A percentile compares a stretch with the other conserved stretches of the same genome.
phyloP scores from a whole-genome alignment of 2,329 filamentous ascomycete species.

The Colletotrichum scovillei region DNA sequence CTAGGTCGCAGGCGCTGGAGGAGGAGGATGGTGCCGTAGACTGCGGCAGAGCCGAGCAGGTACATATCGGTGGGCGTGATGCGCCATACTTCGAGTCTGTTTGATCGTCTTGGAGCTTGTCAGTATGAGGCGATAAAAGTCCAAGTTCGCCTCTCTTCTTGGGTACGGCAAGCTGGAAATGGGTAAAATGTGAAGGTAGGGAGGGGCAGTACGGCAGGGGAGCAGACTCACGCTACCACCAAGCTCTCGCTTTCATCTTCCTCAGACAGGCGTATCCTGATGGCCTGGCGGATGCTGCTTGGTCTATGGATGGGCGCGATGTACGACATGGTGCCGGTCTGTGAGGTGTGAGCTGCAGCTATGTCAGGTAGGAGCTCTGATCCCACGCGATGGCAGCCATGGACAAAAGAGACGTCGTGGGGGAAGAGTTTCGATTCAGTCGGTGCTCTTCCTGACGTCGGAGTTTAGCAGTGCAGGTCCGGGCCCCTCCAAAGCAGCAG shows the following conservation, averaged over 20 bases:
- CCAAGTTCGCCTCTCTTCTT: background rate
- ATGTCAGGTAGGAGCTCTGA: constrained; percentile 24
- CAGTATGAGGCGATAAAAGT: constrained; percentile 40
- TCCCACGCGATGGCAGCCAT: constrained; percentile 26
- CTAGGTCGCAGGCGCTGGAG: constrained; percentile 83
- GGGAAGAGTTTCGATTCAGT: constrained; percentile 2
- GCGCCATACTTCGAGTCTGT: constrained; percentile 86
- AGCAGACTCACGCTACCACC: constrained; percentile 81
- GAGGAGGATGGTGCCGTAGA: constrained; percentile 90
- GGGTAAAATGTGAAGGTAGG: constrained; percentile 5
- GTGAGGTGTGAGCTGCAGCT: constrained; percentile 10
- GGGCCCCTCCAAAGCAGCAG: constrained; percentile 2
- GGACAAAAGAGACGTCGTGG: background rate
- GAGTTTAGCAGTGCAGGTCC: constrained; percentile 32
- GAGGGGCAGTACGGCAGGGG: constrained; percentile 5
- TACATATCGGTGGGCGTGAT: constrained; percentile 72
- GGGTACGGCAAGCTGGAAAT: background rate
- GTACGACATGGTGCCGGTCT: constrained; percentile 79
- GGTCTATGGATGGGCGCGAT: constrained; percentile 92
- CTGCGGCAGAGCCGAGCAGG: constrained; percentile 74
- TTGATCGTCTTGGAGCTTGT: constrained; percentile 74
- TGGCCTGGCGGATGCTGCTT: constrained; percentile 89
- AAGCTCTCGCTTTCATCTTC: constrained; percentile 77
- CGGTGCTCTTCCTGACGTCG: constrained; percentile 20
- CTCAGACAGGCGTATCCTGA: constrained; percentile 78